Conservation (phyloP, 139 green algal species). For the Chlamydomonas incerta region DNA sequence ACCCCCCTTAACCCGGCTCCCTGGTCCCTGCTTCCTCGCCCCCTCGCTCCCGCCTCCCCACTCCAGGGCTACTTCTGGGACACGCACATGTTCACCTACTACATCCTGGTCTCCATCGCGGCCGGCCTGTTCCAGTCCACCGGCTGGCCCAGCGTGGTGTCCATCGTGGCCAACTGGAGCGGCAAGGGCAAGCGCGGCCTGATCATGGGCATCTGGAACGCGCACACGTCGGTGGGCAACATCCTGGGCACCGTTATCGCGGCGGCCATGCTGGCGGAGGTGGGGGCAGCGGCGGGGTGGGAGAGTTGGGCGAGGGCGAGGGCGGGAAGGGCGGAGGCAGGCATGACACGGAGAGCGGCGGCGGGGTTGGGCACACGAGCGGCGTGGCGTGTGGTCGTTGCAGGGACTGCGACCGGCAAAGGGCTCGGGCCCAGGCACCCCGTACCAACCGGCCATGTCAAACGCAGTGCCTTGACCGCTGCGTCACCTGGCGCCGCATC, state of each 20-base stretch:
- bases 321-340: background rate
- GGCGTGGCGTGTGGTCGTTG: no score
- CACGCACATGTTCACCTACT: constrained; percentile 90
- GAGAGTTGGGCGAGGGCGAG: background rate
- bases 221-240: constrained; percentile 95
- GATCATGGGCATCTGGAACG: constrained; percentile 97
- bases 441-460: no score
- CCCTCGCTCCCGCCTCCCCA: background rate
- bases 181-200: constrained; percentile 93
- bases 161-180: constrained; percentile 96
- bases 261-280: constrained; percentile 69
- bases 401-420: no score
- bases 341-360: no score
- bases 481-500: no score
- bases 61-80: constrained; percentile 83
- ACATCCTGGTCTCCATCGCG: constrained; percentile 76
- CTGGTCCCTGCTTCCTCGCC: background rate
- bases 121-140: constrained; percentile 91
- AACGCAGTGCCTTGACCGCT: no score
- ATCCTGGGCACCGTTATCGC: constrained; percentile 90
- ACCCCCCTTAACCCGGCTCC: no score
- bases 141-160: constrained; percentile 94
- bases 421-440: no score
- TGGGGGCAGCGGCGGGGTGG: background rate
- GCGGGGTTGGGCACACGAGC: no score